phyloP scores from a whole-genome alignment of 768 basidiomycete species.

The Cubamyces lactineus region DNA sequence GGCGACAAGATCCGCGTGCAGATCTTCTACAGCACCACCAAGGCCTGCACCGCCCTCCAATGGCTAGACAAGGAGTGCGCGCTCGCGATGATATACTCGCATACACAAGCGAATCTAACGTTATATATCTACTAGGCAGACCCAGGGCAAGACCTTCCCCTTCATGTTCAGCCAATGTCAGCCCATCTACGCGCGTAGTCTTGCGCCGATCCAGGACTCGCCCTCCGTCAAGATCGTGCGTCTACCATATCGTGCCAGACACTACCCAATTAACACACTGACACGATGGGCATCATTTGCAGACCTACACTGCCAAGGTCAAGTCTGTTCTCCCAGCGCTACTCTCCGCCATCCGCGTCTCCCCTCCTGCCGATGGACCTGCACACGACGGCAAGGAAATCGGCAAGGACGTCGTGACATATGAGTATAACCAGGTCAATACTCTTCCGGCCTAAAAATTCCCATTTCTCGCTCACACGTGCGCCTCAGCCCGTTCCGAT shows the following conservation, averaged over 20 bases:
- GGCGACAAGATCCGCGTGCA: slow-evolving; percentile 52
- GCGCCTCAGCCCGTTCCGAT: slow-evolving; percentile 72
- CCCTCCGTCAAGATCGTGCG: slow-evolving; percentile 84
- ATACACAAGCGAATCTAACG: background rate
- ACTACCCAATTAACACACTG: background rate
- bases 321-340: slow-evolving; percentile 82
- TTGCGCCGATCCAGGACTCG: slow-evolving; percentile 86
- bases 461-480: background rate
- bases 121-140: slow-evolving; percentile 43
- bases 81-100: background rate
- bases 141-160: slow-evolving; percentile 81
- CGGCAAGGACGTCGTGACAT: slow-evolving; percentile 74
- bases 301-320: slow-evolving; percentile 88
- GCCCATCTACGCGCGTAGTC: slow-evolving; percentile 83
- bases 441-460: background rate
- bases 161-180: slow-evolving; percentile 95
- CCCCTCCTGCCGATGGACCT: slow-evolving; percentile 71
- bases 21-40: slow-evolving; percentile 73
- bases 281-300: background rate
- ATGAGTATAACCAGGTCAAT: slow-evolving; percentile 74
- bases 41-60: slow-evolving; percentile 76
- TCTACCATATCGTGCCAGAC: background rate
- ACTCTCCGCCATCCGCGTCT: slow-evolving; percentile 80
- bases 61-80: slow-evolving; percentile 83
- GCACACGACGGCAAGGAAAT: slow-evolving; percentile 74